Percentiles rank a stretch among this genome's conserved stretches.
Evolutionary conservation across 192 early-diverging fungal species (phyloP).

Genomic region (Podila horticola): DNA sequence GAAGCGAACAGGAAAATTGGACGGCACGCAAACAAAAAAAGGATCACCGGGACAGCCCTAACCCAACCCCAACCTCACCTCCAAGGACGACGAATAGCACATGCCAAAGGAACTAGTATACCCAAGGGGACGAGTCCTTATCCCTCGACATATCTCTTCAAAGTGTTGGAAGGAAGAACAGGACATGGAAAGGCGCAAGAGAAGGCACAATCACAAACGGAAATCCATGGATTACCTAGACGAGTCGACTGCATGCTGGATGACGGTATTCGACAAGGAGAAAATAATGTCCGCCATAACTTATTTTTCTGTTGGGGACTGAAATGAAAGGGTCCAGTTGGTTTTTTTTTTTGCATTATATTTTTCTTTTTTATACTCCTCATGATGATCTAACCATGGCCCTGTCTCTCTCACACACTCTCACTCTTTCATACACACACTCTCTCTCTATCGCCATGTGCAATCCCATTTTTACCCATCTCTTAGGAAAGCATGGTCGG

Average conservation of each 20-base stretch:
- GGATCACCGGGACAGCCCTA: background rate
- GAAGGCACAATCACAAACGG: too few relatives aligned
- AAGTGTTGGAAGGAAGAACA: too few relatives aligned
- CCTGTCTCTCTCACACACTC: too few relatives aligned
- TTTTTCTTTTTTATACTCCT: background rate
- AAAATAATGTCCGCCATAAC: background rate
- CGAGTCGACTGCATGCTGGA: too few relatives aligned
- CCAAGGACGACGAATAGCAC: constrained; percentile 5
- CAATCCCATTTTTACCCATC: background rate
- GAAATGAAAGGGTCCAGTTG: background rate
- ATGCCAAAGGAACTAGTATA: constrained; percentile 9
- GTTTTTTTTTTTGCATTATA: background rate
- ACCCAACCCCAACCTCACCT: background rate
- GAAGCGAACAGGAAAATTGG: background rate
- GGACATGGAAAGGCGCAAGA: too few relatives aligned
- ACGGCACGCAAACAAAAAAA: background rate
- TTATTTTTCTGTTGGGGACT: background rate
- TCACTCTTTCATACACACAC: too few relatives aligned
- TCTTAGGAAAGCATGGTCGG: constrained; percentile 42
- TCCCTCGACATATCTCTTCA: too few relatives aligned
- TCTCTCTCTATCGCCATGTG: background rate
- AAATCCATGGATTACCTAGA: too few relatives aligned
- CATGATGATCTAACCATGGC: background rate
- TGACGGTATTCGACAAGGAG: background rate
- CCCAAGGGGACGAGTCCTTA: background rate